Percentiles rank a stretch among this genome's conserved stretches.
phyloP scores from a whole-genome alignment of 345 rosid species.

The Salix caprea region DNA sequence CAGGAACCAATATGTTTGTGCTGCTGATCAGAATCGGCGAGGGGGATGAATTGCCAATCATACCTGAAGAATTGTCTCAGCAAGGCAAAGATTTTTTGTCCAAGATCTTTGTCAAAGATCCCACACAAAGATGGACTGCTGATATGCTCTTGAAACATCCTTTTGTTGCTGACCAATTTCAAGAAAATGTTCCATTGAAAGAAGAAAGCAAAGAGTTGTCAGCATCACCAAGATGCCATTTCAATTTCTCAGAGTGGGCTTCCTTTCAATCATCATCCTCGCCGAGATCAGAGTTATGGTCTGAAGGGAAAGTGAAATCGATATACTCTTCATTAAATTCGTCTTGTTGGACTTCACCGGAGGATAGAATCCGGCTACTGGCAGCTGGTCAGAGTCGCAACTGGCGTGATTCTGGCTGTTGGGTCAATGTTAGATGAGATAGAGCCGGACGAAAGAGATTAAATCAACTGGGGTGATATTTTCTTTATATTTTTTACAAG shows the following conservation, averaged over 20 bases:
- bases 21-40: conserved; percentile 18
- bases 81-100: conserved; percentile 32
- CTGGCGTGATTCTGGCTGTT: conserved; percentile 9
- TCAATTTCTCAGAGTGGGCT: conserved; percentile 19
- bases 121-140: conserved; percentile 31
- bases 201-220: neutral
- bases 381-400: neutral
- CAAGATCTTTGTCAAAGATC: conserved; percentile 30
- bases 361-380: conserved; percentile 20
- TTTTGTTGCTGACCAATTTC: conserved; percentile 2
- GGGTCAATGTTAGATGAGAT: conserved; percentile 16
- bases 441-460: neutral
- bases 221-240: conserved; percentile 19
- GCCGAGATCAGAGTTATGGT: conserved; percentile 10
- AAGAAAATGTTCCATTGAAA: conserved; percentile 5
- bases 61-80: conserved; percentile 20
- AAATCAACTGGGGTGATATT: neutral
- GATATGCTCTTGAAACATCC: conserved; percentile 33
- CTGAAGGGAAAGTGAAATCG: neutral
- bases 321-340: neutral
- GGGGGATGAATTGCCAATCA: conserved; percentile 22
- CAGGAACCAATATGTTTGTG: conserved; percentile 3
- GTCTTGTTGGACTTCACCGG: neutral
- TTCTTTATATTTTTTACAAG: neutral
- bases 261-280: neutral